These are phyloP conservation scores for Calcarisporium arbuscula DNA, from an alignment of 2,329 filamentous ascomycete genomes.

Conservation along the genomic window DNA sequence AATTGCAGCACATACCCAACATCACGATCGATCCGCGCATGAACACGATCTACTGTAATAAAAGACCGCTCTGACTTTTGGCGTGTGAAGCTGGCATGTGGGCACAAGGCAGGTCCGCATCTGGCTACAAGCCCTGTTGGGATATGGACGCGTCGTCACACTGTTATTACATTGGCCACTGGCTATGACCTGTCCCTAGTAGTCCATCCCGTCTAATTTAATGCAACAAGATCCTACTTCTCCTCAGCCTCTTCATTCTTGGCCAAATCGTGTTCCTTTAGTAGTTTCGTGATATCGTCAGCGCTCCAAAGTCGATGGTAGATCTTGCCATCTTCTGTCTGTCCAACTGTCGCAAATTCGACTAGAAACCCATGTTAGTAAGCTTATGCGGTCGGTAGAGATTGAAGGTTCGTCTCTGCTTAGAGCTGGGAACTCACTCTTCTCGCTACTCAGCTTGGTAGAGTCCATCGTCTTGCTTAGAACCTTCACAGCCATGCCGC, in stretches of 20 bases:
- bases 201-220: conserved; percentile 8
- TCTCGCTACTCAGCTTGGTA: conserved; percentile 97
- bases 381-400: background rate
- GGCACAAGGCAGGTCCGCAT: too few species aligned
- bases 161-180: too few species aligned
- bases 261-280: conserved; percentile 92
- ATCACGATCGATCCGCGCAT: too few species aligned
- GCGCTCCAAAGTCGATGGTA: conserved; percentile 97
- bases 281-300: conserved; percentile 87
- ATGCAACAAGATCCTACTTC: too few species aligned
- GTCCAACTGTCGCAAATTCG: conserved; percentile 96
- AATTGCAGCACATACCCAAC: too few species aligned
- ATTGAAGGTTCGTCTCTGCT: too few species aligned
- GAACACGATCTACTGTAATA: too few species aligned
- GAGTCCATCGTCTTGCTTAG: conserved; percentile 99
- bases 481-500: conserved; percentile 95
- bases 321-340: conserved; percentile 90
- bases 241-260: conserved; percentile 74
- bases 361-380: conserved; percentile 46
- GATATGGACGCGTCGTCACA: too few species aligned
- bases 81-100: too few species aligned
- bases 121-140: too few species aligned
- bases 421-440: conserved; percentile 61
- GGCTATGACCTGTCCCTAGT: too few species aligned
- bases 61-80: too few species aligned